A percentile compares a stretch with the other conserved stretches of the same genome.
Conservation (phyloP, 495 filamentous ascomycete genomes). For the Hyaloscypha hepaticicola region DNA sequence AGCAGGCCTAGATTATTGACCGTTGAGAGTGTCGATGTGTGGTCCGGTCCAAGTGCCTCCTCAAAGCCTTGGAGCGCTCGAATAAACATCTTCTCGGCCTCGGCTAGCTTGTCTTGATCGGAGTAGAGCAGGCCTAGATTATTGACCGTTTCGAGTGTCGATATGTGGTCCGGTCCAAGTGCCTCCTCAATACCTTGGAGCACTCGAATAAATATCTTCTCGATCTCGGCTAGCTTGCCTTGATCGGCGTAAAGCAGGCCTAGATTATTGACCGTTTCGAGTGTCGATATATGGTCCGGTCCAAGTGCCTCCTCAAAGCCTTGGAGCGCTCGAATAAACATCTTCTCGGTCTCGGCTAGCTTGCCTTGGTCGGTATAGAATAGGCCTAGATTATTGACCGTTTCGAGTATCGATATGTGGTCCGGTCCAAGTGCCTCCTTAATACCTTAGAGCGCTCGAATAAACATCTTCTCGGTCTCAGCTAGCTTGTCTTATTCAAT, state of each 20-base stretch:
- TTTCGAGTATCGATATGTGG: slow-evolving; percentile 37
- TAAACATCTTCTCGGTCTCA: slow-evolving; percentile 1
- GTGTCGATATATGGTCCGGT: slow-evolving; percentile 34
- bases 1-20: slow-evolving; percentile 23
- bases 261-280: slow-evolving; percentile 31
- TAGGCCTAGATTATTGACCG: slow-evolving; percentile 31
- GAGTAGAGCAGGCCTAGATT: slow-evolving; percentile 22
- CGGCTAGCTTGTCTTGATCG: slow-evolving; percentile 23
- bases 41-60: slow-evolving; percentile 34
- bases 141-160: slow-evolving; percentile 35
- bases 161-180: slow-evolving; percentile 39
- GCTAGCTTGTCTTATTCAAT: slow-evolving; percentile 25
- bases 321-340: slow-evolving; percentile 22
- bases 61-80: slow-evolving; percentile 28
- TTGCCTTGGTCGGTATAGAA: slow-evolving; percentile 33
- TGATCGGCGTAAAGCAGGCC: slow-evolving; percentile 22
- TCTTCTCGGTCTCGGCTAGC: slow-evolving; percentile 25
- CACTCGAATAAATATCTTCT: slow-evolving; percentile 35
- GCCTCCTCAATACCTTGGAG: slow-evolving; percentile 38
- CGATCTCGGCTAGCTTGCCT: slow-evolving; percentile 14
- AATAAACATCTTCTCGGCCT: slow-evolving; percentile 30
- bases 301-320: slow-evolving; percentile 38
- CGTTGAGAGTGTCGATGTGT: slow-evolving; percentile 37
- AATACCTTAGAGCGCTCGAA: slow-evolving; percentile 28
- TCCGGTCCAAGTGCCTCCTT: slow-evolving; percentile 41